A percentile compares a stretch with the other conserved stretches of the same genome.
These are phyloP conservation scores for Saccharomyces eubayanus DNA, from an alignment of 805 yeast species.

Conservation along the genomic window DNA sequence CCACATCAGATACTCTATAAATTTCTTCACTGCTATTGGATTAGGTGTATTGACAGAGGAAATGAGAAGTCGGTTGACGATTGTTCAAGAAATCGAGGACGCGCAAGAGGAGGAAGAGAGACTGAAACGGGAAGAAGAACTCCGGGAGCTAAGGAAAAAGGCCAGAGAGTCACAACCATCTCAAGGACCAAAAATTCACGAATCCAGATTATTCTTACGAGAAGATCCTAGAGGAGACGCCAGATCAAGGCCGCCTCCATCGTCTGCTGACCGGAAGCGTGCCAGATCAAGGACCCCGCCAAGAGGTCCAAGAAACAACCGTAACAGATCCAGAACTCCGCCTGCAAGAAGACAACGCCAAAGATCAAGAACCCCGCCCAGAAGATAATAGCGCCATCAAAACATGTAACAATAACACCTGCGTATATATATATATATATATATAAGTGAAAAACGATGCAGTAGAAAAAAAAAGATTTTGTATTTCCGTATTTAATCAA, in stretches of 20 bases:
- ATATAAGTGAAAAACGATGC: not conserved
- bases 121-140: not conserved
- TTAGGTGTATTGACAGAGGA: slow-evolving; percentile 74
- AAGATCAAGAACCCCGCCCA: slow-evolving; percentile 11
- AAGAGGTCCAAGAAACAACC: slow-evolving; percentile 7
- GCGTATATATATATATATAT: not conserved
- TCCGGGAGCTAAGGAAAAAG: not conserved
- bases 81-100: slow-evolving; percentile 26
- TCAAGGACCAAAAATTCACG: not conserved
- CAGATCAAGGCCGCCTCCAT: not conserved
- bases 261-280: slow-evolving; percentile 1
- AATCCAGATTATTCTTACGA: not conserved
- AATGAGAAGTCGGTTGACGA: slow-evolving; percentile 53
- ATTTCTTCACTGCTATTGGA: slow-evolving; percentile 89
- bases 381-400: slow-evolving; percentile 4
- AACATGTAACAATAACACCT: not conserved
- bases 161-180: not conserved
- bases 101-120: slow-evolving; percentile 7
- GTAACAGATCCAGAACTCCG: slow-evolving; percentile 18
- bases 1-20: slow-evolving; percentile 67
- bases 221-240: not conserved
- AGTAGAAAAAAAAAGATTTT: slow-evolving; percentile 3
- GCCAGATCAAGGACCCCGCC: slow-evolving; percentile 7
- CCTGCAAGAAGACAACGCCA: slow-evolving; percentile 12
- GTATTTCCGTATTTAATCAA: slow-evolving; percentile 8